Evolutionary conservation across 208 protist species (phyloP).

Genomic region (Leishmania tarentolae): DNA sequence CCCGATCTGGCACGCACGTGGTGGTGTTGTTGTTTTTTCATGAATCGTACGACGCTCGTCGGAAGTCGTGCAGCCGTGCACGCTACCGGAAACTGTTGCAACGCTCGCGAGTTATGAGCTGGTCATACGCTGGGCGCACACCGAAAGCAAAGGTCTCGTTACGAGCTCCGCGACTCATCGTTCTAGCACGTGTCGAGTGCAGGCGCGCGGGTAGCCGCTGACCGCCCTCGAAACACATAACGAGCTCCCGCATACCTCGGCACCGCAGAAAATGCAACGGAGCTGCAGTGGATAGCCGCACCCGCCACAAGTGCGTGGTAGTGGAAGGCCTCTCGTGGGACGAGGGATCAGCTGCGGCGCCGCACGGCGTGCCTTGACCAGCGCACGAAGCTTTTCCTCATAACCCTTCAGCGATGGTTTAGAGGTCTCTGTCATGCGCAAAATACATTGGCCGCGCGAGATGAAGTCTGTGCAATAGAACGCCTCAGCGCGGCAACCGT

Average conservation of each 20-base stretch:
- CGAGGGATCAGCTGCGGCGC: constrained; percentile 49
- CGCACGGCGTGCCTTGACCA: constrained; percentile 33
- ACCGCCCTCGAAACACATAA: constrained; percentile 45
- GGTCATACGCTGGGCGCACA: not conserved
- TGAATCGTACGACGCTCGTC: not conserved
- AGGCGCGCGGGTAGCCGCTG: constrained; percentile 69
- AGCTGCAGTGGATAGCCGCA: constrained; percentile 56
- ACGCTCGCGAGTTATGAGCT: not conserved
- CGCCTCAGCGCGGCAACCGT: constrained; percentile 72
- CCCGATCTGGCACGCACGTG: not conserved
- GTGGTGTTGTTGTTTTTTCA: not conserved
- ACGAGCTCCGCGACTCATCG: not conserved
- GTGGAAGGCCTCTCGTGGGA: constrained; percentile 5
- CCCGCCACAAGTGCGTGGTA: constrained; percentile 40
- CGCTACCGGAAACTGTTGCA: not conserved
- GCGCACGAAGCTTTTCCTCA: constrained; percentile 56
- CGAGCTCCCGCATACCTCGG: constrained; percentile 60
- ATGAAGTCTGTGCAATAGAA: constrained; percentile 84
- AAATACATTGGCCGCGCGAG: constrained; percentile 45
- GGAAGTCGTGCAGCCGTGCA: not conserved
- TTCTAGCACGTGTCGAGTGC: constrained; percentile 22
- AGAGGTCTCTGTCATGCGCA: constrained; percentile 49
- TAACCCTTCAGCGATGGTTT: constrained; percentile 59
- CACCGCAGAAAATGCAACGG: constrained; percentile 74
- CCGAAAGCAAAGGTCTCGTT: not conserved